A percentile compares a stretch with the other conserved stretches of the same genome.
Evolutionary conservation across 768 basidiomycete genomes (phyloP).

Genomic region (Tulasnella sp.): DNA sequence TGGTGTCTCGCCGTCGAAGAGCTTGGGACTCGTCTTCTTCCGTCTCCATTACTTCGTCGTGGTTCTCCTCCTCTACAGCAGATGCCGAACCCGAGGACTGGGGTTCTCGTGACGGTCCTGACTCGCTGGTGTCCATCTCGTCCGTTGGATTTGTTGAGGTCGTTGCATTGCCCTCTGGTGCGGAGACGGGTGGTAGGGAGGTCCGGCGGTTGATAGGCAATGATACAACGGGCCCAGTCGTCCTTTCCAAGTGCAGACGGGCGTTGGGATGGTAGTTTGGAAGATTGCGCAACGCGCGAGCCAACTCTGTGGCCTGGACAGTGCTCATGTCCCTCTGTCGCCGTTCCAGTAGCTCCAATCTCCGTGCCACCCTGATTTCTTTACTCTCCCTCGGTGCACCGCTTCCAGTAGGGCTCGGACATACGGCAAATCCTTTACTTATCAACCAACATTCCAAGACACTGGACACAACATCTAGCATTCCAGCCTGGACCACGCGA

Average conservation of each 20-base stretch:
- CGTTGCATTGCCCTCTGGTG: background rate
- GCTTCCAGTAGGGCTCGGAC: constrained; percentile 67
- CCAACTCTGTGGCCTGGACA: constrained; percentile 46
- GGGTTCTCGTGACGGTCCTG: background rate
- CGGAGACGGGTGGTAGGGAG: background rate
- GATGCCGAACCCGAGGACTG: constrained; percentile 5
- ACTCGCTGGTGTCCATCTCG: background rate
- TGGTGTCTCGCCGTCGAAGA: constrained; percentile 7
- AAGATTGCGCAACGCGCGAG: constrained; percentile 49
- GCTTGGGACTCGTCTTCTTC: constrained; percentile 1
- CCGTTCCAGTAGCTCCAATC: constrained; percentile 45
- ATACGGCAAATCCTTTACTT: constrained; percentile 52
- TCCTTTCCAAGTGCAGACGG: background rate
- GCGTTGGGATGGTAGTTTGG: constrained; percentile 27
- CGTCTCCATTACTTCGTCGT: constrained; percentile 11
- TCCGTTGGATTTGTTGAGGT: background rate
- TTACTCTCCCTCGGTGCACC: constrained; percentile 66
- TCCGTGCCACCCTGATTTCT: constrained; percentile 60
- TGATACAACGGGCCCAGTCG: constrained; percentile 4
- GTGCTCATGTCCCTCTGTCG: constrained; percentile 43
- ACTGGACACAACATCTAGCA: constrained; percentile 38
- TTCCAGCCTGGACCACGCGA: constrained; percentile 41
- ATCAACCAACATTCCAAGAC: constrained; percentile 40
- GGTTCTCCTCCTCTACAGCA: background rate
- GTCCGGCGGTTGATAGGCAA: background rate